Conservation (phyloP, 169 alveolate genomes). For the Plasmodium ovale region DNA sequence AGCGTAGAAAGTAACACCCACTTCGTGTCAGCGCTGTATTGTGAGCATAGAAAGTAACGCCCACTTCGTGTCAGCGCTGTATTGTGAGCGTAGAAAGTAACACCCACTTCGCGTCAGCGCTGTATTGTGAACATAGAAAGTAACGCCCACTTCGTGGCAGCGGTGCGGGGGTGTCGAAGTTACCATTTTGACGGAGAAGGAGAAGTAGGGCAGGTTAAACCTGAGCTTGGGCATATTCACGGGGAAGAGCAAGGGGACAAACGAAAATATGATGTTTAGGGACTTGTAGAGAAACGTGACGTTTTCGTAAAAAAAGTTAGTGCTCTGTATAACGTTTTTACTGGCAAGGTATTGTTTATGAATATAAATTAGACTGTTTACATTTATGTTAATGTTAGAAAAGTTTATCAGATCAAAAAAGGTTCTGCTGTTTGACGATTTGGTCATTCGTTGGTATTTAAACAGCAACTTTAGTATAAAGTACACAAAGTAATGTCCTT, state of each 20-base stretch:
- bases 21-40: too few species aligned
- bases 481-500: conserved; percentile 11
- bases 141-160: too few species aligned
- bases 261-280: conserved; percentile 30
- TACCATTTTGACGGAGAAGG: conserved; percentile 48
- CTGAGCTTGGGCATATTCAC: conserved; percentile 22
- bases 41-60: too few species aligned
- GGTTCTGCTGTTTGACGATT: not conserved
- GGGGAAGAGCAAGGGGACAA: conserved; percentile 20
- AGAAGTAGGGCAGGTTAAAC: conserved; percentile 27
- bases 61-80: too few species aligned
- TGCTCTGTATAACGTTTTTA: conserved; percentile 5
- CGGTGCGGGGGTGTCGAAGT: not conserved
- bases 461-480: conserved; percentile 10
- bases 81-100: too few species aligned
- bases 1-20: too few species aligned
- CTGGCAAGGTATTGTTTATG: conserved; percentile 43
- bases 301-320: conserved; percentile 25
- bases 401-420: conserved; percentile 37
- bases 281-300: conserved; percentile 16
- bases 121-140: too few species aligned
- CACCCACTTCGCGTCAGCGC: too few species aligned
- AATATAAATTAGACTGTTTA: conserved; percentile 20
- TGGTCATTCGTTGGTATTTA: not conserved
- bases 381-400: conserved; percentile 28